phyloP scores from a whole-genome alignment of 2,329 filamentous ascomycete genomes.

The Leptographium wingfieldii region DNA sequence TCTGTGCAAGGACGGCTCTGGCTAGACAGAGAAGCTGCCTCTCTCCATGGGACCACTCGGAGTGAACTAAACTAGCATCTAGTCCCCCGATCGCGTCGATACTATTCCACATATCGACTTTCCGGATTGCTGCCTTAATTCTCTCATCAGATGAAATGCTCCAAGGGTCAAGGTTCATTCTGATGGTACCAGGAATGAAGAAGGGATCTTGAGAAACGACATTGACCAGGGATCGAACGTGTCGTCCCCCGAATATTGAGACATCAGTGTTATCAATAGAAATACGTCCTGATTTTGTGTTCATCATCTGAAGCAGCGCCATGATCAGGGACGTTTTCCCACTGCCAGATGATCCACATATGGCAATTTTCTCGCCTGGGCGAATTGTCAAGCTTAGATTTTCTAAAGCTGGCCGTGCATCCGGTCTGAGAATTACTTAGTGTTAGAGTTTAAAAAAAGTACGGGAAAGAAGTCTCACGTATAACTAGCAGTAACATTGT shows the following conservation, averaged over 20 bases:
- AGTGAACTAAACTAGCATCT: not conserved
- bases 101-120: slow-evolving; percentile 11
- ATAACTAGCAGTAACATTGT: not conserved
- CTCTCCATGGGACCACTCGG: not conserved
- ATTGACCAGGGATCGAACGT: slow-evolving; percentile 23
- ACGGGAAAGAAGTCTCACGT: not conserved
- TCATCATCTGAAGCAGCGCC: not conserved
- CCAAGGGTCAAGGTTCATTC: slow-evolving; percentile 5
- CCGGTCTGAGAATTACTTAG: not conserved
- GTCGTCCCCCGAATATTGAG: not conserved
- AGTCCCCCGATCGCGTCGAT: not conserved
- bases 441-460: not conserved
- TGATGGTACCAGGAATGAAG: slow-evolving; percentile 1
- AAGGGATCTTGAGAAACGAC: slow-evolving; percentile 3
- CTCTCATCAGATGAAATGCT: slow-evolving; percentile 8
- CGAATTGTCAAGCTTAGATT: not conserved
- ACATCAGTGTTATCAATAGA: slow-evolving; percentile 24
- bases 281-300: slow-evolving; percentile 13
- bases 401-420: not conserved
- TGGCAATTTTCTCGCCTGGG: slow-evolving; percentile 1
- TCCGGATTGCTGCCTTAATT: slow-evolving; percentile 5
- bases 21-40: not conserved
- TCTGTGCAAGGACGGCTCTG: not conserved
- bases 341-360: slow-evolving; percentile 16
- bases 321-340: slow-evolving; percentile 15